These are phyloP conservation scores for Oxyria digyna DNA, from an alignment of 148 eudicot genomes.

Conservation along the genomic window DNA sequence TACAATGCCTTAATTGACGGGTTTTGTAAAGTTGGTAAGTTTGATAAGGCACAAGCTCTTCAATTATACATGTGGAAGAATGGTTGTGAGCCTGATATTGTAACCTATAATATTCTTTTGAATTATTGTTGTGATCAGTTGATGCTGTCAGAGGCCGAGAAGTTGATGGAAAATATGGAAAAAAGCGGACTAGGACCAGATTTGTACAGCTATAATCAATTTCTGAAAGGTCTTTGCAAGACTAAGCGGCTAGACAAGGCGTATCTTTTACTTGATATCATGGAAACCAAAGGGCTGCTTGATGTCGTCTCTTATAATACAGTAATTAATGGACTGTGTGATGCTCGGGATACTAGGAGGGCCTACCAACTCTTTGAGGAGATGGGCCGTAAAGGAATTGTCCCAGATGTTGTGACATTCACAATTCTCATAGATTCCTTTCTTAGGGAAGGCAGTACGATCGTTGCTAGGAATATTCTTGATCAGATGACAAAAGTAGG, in stretches of 20 bases:
- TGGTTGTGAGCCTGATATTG: constrained; percentile 73
- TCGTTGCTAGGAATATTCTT: constrained; percentile 44
- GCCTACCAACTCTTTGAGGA: constrained; percentile 66
- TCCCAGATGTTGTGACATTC: constrained; percentile 77
- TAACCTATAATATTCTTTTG: constrained; percentile 70
- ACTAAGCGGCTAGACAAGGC: constrained; percentile 74
- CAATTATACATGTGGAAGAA: constrained; percentile 60
- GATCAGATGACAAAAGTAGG: constrained; percentile 69
- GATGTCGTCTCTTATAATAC: constrained; percentile 84
- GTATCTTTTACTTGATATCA: constrained; percentile 53
- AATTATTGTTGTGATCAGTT: constrained; percentile 68
- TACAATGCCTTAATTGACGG: constrained; percentile 81
- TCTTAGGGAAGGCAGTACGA: constrained; percentile 48
- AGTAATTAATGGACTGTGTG: constrained; percentile 60
- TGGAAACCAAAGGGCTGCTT: constrained; percentile 60
- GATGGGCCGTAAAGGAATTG: constrained; percentile 58
- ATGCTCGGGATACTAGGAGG: constrained; percentile 22
- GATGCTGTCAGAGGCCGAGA: constrained; percentile 76
- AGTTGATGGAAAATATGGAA: constrained; percentile 60
- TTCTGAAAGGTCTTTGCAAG: constrained; percentile 89
- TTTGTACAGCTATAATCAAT: constrained; percentile 76
- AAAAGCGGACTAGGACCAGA: constrained; percentile 47
- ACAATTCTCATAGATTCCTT: constrained; percentile 69
- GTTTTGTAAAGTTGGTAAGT: constrained; percentile 62
- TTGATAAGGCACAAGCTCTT: constrained; percentile 65